These are phyloP conservation scores for Psilocybe cyanescens DNA, from an alignment of 768 basidiomycete species.

Conservation along the genomic window DNA sequence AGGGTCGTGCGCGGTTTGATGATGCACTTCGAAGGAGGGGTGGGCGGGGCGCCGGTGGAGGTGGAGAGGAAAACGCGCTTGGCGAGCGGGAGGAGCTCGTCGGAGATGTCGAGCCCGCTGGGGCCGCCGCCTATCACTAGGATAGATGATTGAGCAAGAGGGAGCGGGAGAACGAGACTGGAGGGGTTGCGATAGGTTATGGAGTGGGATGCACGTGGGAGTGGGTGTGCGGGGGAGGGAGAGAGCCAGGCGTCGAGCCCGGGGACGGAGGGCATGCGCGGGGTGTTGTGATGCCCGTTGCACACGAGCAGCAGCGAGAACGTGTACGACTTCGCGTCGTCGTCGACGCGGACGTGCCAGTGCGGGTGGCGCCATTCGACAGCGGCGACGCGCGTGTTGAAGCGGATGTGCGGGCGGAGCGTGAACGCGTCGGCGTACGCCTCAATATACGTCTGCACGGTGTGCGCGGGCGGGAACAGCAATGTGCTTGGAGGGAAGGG, in stretches of 20 bases:
- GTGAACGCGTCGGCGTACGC: constrained; percentile 66
- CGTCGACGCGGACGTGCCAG: constrained; percentile 50
- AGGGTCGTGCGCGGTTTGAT: constrained; percentile 13
- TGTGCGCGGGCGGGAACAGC: constrained; percentile 64
- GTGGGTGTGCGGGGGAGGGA: constrained; percentile 21
- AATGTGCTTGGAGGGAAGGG: constrained; percentile 74
- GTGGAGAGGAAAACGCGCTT: constrained; percentile 60
- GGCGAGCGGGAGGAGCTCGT: constrained; percentile 54
- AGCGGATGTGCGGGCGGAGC: constrained; percentile 61
- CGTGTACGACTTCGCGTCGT: constrained; percentile 27
- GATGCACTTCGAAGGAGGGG: neutral
- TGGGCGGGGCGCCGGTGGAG: constrained; percentile 24
- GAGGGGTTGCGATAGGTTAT: constrained; percentile 65
- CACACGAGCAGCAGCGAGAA: constrained; percentile 76
- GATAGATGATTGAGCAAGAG: constrained; percentile 37
- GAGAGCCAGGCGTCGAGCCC: constrained; percentile 65
- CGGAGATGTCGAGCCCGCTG: constrained; percentile 69
- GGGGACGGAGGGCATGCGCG: constrained; percentile 61
- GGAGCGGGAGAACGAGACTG: constrained; percentile 25
- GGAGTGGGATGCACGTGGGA: constrained; percentile 59
- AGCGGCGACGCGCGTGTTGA: constrained; percentile 59
- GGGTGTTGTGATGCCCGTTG: constrained; percentile 75
- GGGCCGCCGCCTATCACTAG: constrained; percentile 60
- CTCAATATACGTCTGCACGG: constrained; percentile 71
- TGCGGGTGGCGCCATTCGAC: constrained; percentile 38